A percentile compares a stretch with the other conserved stretches of the same genome.
Conservation (phyloP, 2,329 filamentous ascomycete species). For the Coniochaeta pulveracea region DNA sequence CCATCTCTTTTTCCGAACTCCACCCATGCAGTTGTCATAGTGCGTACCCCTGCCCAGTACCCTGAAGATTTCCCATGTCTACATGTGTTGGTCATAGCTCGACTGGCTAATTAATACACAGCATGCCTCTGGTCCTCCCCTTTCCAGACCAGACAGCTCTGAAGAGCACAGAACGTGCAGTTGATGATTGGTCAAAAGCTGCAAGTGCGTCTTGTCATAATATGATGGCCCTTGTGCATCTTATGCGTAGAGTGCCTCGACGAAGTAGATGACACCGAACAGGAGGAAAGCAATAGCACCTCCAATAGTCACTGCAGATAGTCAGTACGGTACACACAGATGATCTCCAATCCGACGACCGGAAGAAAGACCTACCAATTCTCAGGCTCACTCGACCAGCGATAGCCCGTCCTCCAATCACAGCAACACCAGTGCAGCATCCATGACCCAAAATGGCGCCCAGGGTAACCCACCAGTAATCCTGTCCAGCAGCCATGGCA, state of each 20-base stretch:
- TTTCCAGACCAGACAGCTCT: no score
- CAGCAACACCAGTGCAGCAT: slow-evolving; percentile 82
- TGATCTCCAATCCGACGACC: neutral
- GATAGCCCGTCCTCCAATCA: slow-evolving; percentile 84
- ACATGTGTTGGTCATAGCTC: no score
- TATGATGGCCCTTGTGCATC: no score
- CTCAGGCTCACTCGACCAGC: slow-evolving; percentile 89
- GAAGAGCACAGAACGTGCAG: no score
- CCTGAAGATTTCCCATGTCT: no score
- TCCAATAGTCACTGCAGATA: slow-evolving; percentile 67
- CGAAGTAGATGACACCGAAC: slow-evolving; percentile 84
- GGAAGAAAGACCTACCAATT: slow-evolving; percentile 60
- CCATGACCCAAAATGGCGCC: slow-evolving; percentile 80
- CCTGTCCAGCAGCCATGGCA: slow-evolving; percentile 94
- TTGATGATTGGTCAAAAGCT: no score
- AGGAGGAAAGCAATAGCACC: slow-evolving; percentile 82
- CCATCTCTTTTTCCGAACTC: no score
- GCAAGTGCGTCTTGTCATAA: no score
- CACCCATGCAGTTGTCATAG: no score
- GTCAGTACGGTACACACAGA: neutral
- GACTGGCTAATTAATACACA: no score
- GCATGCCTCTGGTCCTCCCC: no score
- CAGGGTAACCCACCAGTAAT: slow-evolving; percentile 97
- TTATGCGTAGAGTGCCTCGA: slow-evolving; percentile 60
- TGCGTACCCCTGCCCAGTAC: no score